phyloP scores from a whole-genome alignment of 306 rosid species.

The Trifolium pratense region DNA sequence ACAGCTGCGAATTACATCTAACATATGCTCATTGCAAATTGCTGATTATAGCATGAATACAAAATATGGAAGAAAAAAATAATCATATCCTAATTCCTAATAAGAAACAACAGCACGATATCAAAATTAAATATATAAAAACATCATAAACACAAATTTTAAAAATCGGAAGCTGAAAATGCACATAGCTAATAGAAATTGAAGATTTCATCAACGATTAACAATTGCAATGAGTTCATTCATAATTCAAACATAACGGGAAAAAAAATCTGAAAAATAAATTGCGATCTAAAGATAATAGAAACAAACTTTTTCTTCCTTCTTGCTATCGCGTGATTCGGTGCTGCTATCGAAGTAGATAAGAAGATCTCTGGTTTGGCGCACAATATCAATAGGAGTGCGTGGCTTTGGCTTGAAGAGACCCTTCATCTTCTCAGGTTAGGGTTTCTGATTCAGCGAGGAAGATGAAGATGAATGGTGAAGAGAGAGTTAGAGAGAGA shows the following conservation, averaged over 20 bases:
- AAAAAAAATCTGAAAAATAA: background rate
- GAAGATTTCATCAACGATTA: background rate
- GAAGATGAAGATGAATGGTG: background rate
- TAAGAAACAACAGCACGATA: background rate
- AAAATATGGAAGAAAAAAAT: background rate
- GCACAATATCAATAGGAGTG: constrained; percentile 82
- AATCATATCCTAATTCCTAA: too few relatives aligned
- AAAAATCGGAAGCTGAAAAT: background rate
- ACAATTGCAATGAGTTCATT: background rate
- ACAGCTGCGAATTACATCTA: background rate
- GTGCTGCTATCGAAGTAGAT: constrained; percentile 52
- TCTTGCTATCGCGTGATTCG: constrained; percentile 77
- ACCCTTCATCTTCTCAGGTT: constrained; percentile 69
- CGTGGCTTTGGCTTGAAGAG: constrained; percentile 96
- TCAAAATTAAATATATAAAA: background rate
- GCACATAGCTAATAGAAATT: background rate
- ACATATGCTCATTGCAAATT: background rate
- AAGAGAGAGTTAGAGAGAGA: background rate
- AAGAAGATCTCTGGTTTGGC: constrained; percentile 92
- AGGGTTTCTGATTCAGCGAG: constrained; percentile 43
- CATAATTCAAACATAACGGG: background rate
- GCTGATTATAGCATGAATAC: background rate
- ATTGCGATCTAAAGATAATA: background rate
- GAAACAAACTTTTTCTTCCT: constrained; percentile 82
- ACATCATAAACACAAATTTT: background rate